Evolutionary conservation across 2,329 filamentous ascomycete species (phyloP), one percentile per base, ranked within the genome.

Genomic region (Xylaria sp.): DNA sequence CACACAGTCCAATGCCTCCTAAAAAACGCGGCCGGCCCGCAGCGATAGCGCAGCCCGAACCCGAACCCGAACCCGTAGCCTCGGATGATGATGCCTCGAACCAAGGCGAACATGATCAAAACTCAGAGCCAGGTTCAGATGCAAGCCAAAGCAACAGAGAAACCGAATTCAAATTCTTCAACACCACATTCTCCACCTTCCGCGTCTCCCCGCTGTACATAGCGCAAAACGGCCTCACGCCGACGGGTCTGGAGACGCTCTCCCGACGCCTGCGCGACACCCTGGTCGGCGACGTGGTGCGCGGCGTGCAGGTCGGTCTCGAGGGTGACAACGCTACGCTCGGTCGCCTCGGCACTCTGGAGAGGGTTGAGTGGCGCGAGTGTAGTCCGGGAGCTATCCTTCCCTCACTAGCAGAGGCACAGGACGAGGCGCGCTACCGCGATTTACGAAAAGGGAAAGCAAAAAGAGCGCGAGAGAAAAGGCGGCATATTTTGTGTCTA

Each of bases 251-350:
- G 2, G 76, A 80, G 15, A 64, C 75, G 0, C 78, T 89, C 0
- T 82, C 84, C 0, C 81, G 81, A 8, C 81, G 84, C 2, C 77
- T 89, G 1, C 83, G 86, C 45, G 86, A 89, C 56, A 80, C 80
- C 1, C 81, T 89, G 0, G 85, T 88, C 0, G 87, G 87, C 18
- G 87, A 89, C 71, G 83, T 87, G 1, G 85, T 89, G n/a, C 84
- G 87, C 63, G 87, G 87, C 50, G 83, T 89, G 20, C 85, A 89
- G 70, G 82, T 89, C 20, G 74, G 73, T 3, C 66, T 76, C 4
- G 81, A 80, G 18, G 65, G 64, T 20, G 83, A 84, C 30, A 81
- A 84, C 32, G 81, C 72, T 7, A 68, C 75, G 0, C 72, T 84
- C 25, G 78, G 79, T 0, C 76, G 80, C 9, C 79, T 81, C 0